Base-by-base conservation (phyloP, 352 stramenopile species). In the Phytophthora cryptogea region DNA sequence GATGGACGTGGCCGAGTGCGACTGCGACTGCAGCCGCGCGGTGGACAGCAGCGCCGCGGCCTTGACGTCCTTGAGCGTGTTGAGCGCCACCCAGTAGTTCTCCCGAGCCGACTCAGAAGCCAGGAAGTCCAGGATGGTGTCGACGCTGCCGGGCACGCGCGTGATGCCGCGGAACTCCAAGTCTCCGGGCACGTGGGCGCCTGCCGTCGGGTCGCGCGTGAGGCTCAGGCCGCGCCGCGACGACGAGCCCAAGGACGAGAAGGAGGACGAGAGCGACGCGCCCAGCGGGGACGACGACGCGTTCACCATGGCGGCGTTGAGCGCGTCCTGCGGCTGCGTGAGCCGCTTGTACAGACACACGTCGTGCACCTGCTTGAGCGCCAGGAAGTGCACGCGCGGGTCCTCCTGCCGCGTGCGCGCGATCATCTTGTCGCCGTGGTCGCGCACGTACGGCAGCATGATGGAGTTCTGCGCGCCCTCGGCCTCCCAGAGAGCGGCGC, bases 81-180 rank as follows among this genome's bases (percentile, higher is more conserved):
- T 89, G 37, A 87, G 66, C 47, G 78, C 79, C 14, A 85, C 68
- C 83, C 83, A 92, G 74, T 88, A 89, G 42, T 76, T 78, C 51
- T 90, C 80, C 20, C 83, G 80, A 26, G 75, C 67, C 16, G 78
- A 72, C 28, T 89, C 78, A 35, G 76, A 71, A 6, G 83, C 70
- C 27, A 92, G 64, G 14, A 87, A 54, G 28, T 78, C 77, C 47
- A 92, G 42, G 17, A 92, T 62, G 2, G 68, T 76, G 31, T 92
- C 76, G 1, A 90, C 54, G 14, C 58, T 76, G 8, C 83, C 83
- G 8, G 80, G 78, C 23, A 90, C 74, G 44, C 75, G 75, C 27
- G 80, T 92, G 60, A 84, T 73, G 62, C 76, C 83, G 46, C 83
- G 78, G 56, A 88, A 90, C 54, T 90, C 83, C 36, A 74, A 82